phyloP scores from a whole-genome alignment of 768 basidiomycete genomes.

The Macrolepiota dolichaula region DNA sequence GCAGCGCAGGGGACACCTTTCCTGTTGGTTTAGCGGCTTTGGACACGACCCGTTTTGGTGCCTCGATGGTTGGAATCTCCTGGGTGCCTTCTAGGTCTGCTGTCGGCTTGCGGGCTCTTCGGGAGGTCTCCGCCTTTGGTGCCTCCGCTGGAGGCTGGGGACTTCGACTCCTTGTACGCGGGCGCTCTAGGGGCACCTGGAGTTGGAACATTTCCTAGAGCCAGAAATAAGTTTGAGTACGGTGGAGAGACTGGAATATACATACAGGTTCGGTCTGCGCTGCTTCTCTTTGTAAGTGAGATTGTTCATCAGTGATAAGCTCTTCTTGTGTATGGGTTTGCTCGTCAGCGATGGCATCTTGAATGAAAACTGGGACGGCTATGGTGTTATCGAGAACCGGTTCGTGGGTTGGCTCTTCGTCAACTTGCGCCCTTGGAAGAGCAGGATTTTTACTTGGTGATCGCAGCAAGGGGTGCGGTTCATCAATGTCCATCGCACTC shows the following conservation, averaged over 20 bases:
- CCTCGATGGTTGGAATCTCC: neutral
- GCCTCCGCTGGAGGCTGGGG: neutral
- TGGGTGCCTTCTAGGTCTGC: neutral
- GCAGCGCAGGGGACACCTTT: neutral
- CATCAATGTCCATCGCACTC: slow-evolving; percentile 15
- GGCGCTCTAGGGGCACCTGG: neutral
- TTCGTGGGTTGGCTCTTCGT: neutral
- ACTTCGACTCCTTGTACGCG: slow-evolving; percentile 4
- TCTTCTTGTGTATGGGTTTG: neutral
- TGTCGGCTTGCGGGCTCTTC: neutral
- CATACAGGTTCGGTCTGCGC: neutral
- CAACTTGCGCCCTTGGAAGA: neutral
- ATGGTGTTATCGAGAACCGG: neutral
- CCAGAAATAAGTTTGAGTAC: neutral
- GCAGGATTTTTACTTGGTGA: neutral
- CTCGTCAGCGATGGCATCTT: slow-evolving; percentile 6
- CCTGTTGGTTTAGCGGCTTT: neutral
- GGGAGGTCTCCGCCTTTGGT: neutral
- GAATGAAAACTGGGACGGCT: slow-evolving; percentile 9
- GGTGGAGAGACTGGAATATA: neutral
- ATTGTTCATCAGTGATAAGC: neutral
- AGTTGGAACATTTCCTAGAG: neutral
- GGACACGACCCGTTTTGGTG: slow-evolving; percentile 1
- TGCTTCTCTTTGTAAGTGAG: neutral
- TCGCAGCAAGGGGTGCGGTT: neutral